Base-by-base conservation (phyloP, 805 yeast species). In the Lipomyces oligophaga region DNA sequence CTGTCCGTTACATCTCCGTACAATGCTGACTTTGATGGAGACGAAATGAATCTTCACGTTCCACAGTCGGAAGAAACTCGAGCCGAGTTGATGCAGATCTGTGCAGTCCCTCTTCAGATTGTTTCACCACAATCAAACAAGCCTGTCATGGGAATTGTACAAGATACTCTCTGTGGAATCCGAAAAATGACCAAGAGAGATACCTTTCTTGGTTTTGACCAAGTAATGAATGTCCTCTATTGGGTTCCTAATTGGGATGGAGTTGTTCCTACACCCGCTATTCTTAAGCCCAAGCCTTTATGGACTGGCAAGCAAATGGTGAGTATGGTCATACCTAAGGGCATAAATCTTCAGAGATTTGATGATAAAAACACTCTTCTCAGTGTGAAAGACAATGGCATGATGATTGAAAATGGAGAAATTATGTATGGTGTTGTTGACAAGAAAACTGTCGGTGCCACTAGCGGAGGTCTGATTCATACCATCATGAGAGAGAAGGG, bases 201-300 rank as follows among this genome's bases (percentile, higher is more conserved):
- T 64, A 77, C 72, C 35, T 93, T 89, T 62, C 72, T 93, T 46
- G 96, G 85, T 56, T 85, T 81, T 64, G 95, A 87, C 57, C 95
- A 88, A 70, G 96, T 90, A 46, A 85, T 93, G 90, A 93, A 93
- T 64, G 84, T 94, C 72, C 75, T 89, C 58, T 93, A 84, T 68
- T 94, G 98, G 98, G 87, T 94, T 58, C 97, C 97, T 18, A 82
- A 83, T 55, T 93, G 99, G 99, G 96, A 93, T 72, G 99, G 99
- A 59, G 84, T 85, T 34, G 85, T 93, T 56, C 98, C 98, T 7
- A 86, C 83, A 22, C 99, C 99, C 38, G 95, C 96, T 3, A 81
- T 93, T 43, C 60, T 86, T 48, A 90, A 88, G 63, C 99, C 99
- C 46, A 86, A 84, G 67, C 97, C 97, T 19, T 68, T 93, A 59